A percentile compares a stretch with the other conserved stretches of the same genome.
Conservation (phyloP, 202 grass and related monocot species). For the Carex arenaria region DNA sequence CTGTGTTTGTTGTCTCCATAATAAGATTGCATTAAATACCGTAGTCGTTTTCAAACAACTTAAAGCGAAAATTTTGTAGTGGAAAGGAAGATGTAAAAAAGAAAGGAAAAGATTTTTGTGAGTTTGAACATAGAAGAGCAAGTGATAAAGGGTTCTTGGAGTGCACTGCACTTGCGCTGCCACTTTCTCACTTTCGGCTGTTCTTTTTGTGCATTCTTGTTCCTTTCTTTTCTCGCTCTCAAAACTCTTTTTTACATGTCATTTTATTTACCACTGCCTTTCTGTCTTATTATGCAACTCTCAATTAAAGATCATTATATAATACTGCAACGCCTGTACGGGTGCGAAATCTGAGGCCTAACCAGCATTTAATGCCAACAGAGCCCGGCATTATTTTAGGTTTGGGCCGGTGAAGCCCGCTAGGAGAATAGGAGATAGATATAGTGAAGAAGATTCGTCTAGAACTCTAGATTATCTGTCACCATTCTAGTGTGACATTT, state of each 20-base stretch:
- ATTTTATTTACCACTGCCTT: not conserved
- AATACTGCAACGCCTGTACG: not conserved
- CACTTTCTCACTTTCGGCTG: conserved; percentile 19
- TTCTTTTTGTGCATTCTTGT: conserved; percentile 13
- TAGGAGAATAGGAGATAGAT: no score
- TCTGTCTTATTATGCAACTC: not conserved
- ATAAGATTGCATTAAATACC: not conserved
- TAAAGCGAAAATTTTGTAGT: not conserved
- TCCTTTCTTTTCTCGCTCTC: not conserved
- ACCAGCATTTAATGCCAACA: not conserved
- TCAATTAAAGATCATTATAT: not conserved
- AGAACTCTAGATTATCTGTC: no score
- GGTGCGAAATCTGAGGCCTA: not conserved
- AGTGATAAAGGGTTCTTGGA: conserved; percentile 3
- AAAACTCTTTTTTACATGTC: not conserved
- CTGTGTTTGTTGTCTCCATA: not conserved
- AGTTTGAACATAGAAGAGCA: not conserved
- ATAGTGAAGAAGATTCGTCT: no score
- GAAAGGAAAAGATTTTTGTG: not conserved
- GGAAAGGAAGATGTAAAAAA: not conserved
- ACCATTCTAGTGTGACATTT: no score
- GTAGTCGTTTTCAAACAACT: not conserved
- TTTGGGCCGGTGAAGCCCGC: not conserved
- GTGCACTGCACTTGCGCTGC: conserved; percentile 7
- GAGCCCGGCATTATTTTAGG: not conserved